Percentiles rank a stretch among this genome's conserved stretches.
phyloP scores from a whole-genome alignment of 108 stramenopile species.

The Discostella pseudostelligera region DNA sequence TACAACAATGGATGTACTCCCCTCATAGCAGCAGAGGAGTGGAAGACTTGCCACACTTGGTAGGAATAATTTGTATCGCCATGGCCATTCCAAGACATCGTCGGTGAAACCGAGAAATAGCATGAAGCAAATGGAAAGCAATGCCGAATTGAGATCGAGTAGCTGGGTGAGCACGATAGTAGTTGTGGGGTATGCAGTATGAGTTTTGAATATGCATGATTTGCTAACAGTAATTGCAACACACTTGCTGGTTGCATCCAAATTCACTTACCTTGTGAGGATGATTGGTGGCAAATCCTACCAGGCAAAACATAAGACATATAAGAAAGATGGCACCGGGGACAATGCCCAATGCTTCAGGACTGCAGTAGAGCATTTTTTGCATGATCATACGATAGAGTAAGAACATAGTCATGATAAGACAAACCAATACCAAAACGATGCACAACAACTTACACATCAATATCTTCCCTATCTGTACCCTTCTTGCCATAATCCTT shows the following conservation, averaged over 20 bases:
- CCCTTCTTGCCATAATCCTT: conserved; percentile 90
- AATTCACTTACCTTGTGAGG: conserved; percentile 52
- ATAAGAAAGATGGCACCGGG: conserved; percentile 90
- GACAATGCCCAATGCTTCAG: conserved; percentile 95
- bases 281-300: conserved; percentile 81
- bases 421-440: background rate
- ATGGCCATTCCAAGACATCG: conserved; percentile 97
- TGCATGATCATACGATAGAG: no score
- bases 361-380: conserved; percentile 41
- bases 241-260: no score
- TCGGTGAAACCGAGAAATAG: conserved; percentile 96
- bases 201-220: conserved; percentile 3
- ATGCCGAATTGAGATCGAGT: conserved; percentile 83
- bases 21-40: conserved; percentile 90
- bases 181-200: background rate
- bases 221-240: background rate
- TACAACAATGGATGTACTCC: conserved; percentile 90
- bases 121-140: conserved; percentile 96
- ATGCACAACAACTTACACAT: conserved; percentile 42
- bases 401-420: background rate
- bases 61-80: conserved; percentile 95
- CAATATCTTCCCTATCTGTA: conserved; percentile 57
- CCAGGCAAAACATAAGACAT: conserved; percentile 84
- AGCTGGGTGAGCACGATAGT: conserved; percentile 6
- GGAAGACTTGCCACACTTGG: conserved; percentile 96